Evolutionary conservation across 2,329 filamentous ascomycete species (phyloP).

Genomic region (Cladosporium austrohemisphaericum): DNA sequence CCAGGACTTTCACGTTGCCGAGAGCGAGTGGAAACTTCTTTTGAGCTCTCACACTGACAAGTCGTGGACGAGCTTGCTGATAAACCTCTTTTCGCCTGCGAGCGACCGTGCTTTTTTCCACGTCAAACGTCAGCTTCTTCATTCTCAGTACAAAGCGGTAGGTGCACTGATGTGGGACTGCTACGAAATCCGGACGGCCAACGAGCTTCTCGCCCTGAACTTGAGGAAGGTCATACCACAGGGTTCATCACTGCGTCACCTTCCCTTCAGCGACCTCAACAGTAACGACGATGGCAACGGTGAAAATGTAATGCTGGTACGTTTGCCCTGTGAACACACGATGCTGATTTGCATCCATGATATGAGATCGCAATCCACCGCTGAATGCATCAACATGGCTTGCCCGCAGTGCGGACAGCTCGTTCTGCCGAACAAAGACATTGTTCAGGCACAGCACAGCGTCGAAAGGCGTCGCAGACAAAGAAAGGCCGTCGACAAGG

Average conservation of each 20-base stretch:
- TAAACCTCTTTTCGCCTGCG: not conserved
- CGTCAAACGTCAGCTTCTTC: conserved; percentile 1
- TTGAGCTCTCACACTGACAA: too few species aligned
- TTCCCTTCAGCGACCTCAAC: not conserved
- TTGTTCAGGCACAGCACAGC: not conserved
- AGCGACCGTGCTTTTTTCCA: not conserved
- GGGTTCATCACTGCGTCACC: not conserved
- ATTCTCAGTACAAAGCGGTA: not conserved
- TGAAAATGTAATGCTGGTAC: not conserved
- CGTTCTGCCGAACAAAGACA: conserved; percentile 1
- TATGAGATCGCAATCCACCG: not conserved
- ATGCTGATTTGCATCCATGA: not conserved
- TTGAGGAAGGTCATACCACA: not conserved
- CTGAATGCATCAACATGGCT: conserved; percentile 1
- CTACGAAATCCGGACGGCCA: not conserved
- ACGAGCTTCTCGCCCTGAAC: conserved; percentile 3
- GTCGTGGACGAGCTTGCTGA: not conserved
- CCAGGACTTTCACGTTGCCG: not conserved
- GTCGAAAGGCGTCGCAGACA: not conserved
- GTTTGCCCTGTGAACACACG: conserved; percentile 1
- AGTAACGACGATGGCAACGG: not conserved
- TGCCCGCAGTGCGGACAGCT: not conserved
- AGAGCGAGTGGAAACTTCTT: not conserved
- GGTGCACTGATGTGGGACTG: not conserved
- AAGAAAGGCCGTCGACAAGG: not conserved